Evolutionary conservation across 1,284 basidiomycete genomes (phyloP), one percentile per base, ranked within the genome.

Genomic region (Hypsizygus ulmarius): DNA sequence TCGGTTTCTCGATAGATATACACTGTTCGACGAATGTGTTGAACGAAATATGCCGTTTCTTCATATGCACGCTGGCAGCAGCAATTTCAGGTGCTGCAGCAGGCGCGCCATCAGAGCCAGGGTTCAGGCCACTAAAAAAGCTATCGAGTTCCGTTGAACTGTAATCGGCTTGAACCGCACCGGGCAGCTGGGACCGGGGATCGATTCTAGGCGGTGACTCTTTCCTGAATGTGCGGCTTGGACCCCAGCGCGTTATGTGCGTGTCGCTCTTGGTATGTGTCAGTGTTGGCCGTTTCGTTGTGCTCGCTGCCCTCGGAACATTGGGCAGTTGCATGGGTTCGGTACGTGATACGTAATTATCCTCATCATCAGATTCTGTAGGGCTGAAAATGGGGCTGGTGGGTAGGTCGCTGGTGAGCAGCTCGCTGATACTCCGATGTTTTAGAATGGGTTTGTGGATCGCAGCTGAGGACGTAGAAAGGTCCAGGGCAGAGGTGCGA

Each of bases 11-110:
- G 61, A 99, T 87, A n/a, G 96, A 90, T 55, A 99, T 96, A 64
- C 86, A 94, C 67, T 98, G 97, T 68, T 98, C 93, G 32, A 99
- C 96, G 62, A 95, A 96, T 1, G 94, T 96, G 69, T 98, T 98
- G 79, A 99, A 99, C 59, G 82, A 90, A 71, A 99, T 99, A 66
- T 98, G 96, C 53, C 81, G 81, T 59, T 72, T 75, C 61, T 78
- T 76, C 59, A 67, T 69, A 32, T 30, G 41, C 4, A 56, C 56
- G n/a, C 49, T 54, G 30, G 50, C 35, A 37, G 53, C 35, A 30
- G 56, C 39, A 15, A 4, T 25, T 25, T 7, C 21, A 25, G 21
- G 21, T 7, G 54, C 50, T 40, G 56, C 44, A 25, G 47, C 48
- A 39, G 53, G 21, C 29, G 59, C 52, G 21, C 49, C 43, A 47